A percentile compares a stretch with the other conserved stretches of the same genome.
Evolutionary conservation across 1,284 basidiomycete species (phyloP).

Genomic region (Ustilago cynodontis): DNA sequence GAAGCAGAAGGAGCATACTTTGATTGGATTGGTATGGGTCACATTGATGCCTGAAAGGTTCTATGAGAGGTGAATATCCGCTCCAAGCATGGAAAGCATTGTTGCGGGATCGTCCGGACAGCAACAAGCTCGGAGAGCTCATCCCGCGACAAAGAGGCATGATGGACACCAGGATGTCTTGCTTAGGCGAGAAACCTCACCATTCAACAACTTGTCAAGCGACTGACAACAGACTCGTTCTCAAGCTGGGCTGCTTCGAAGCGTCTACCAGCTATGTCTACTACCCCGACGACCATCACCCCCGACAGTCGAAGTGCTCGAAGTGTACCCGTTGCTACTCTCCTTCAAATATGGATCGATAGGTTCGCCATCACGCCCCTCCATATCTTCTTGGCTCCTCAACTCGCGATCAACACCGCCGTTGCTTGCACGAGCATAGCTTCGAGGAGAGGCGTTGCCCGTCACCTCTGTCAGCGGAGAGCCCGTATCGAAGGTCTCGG

Average conservation of each 20-base stretch:
- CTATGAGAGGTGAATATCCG: background rate
- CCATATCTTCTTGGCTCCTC: background rate
- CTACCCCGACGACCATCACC: background rate
- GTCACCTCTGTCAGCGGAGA: constrained; percentile 42
- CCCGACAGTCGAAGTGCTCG: constrained; percentile 13
- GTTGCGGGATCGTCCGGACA: background rate
- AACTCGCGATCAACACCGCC: background rate
- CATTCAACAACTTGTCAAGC: no score
- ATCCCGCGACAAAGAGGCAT: no score
- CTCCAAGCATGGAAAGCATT: background rate
- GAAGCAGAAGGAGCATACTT: background rate
- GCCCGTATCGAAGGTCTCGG: constrained; percentile 27
- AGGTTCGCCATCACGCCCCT: background rate
- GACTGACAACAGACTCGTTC: background rate
- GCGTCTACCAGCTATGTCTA: constrained; percentile 15
- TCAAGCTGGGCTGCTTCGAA: no score
- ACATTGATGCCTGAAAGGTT: no score
- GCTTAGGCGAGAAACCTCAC: no score
- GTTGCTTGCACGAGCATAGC: background rate
- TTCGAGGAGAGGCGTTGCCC: constrained; percentile 25
- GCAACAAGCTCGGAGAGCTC: no score
- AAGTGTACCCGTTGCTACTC: background rate
- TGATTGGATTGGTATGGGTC: no score
- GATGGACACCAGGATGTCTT: no score
- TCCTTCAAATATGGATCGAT: constrained; percentile 18